These are phyloP conservation scores for Westerdykella aurantiaca DNA, from an alignment of 2,329 filamentous ascomycete species.

Conservation along the genomic window DNA sequence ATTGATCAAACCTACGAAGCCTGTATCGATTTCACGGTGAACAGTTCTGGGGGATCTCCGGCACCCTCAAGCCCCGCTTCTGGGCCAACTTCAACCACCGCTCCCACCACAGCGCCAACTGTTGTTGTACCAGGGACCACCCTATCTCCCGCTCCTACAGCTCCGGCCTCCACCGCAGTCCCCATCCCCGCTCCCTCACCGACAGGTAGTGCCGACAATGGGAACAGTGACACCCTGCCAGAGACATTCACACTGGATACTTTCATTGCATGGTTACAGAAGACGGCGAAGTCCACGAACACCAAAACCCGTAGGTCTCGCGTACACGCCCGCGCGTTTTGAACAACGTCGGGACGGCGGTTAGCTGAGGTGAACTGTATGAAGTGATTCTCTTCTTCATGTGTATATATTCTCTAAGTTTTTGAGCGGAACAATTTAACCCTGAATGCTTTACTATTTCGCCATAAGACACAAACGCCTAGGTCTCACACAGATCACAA, in stretches of 20 bases:
- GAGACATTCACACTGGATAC: conserved; percentile 29
- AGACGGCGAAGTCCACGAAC: conserved; percentile 16
- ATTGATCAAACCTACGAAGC: conserved; percentile 59
- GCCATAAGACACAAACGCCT: no score
- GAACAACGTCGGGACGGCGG: no score
- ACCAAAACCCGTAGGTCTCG: conserved; percentile 22
- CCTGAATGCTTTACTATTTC: no score
- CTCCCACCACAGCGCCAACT: no score
- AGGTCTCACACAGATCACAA: no score
- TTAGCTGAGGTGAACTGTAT: no score
- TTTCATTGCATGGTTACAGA: conserved; percentile 30
- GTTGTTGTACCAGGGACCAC: no score
- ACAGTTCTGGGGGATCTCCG: conserved; percentile 23
- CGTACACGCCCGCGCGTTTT: conserved; percentile 26
- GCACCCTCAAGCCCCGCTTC: conserved; percentile 8
- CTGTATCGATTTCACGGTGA: conserved; percentile 55
- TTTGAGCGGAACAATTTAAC: no score
- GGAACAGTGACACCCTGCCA: conserved; percentile 12
- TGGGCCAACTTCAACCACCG: conserved; percentile 7
- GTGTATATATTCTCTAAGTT: no score
- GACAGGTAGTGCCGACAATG: conserved; percentile 1
- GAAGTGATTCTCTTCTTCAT: no score
- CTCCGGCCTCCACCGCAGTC: conserved; percentile 5
- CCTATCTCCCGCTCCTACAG: conserved; percentile 4
- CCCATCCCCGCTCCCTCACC: conserved; percentile 3